A percentile compares a stretch with the other conserved stretches of the same genome.
Evolutionary conservation across 139 green algal species (phyloP).

Genomic region (Coelastrella sp.): DNA sequence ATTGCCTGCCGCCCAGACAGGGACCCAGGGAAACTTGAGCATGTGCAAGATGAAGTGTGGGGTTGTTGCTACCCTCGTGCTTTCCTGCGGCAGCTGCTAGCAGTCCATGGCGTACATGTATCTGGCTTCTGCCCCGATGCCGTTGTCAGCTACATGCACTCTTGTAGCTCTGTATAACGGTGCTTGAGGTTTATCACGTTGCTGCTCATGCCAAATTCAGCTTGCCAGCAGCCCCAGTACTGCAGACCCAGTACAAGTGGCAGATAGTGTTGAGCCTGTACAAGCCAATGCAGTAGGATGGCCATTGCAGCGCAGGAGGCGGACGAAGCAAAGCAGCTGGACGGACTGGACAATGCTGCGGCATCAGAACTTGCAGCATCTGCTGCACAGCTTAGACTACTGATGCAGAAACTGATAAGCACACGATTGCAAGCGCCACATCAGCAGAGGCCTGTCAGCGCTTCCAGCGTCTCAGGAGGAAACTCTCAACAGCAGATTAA

Average conservation of each 20-base stretch:
- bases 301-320: not conserved
- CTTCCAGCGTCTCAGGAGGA: not conserved
- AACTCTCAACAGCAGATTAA: not conserved
- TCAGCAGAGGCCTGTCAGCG: not conserved
- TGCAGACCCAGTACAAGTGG: no score
- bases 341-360: not conserved
- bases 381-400: constrained; percentile 11
- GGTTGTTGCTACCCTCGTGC: no score
- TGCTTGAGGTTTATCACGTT: no score
- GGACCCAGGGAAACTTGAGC: no score
- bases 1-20: no score
- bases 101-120: no score
- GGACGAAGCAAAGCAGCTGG: not conserved
- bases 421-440: not conserved
- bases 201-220: no score
- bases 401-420: constrained; percentile 2
- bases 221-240: no score
- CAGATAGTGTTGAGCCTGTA: not conserved
- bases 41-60: not conserved
- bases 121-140: no score
- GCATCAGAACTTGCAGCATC: constrained; percentile 29
- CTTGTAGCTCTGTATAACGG: no score
- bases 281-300: not conserved
- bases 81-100: no score
- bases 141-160: no score